Base-by-base conservation (phyloP, 108 stramenopile species). In the Cyclotella baltica region DNA sequence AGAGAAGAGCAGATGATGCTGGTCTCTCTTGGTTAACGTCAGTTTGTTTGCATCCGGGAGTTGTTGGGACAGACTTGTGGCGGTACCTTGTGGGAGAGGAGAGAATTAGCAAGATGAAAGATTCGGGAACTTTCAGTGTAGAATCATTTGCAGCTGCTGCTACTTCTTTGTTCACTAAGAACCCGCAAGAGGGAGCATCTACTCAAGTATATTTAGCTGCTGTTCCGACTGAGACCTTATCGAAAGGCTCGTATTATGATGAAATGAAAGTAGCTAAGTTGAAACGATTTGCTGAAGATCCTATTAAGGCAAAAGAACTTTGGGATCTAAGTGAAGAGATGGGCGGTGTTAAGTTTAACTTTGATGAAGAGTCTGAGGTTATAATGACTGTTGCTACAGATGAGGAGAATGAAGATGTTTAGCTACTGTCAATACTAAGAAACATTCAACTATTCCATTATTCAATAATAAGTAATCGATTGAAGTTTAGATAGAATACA, bases 141-240 rank as follows among this genome's bases (percentile, higher is more conserved):
- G 88, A 87, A 22, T 71, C 55, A 8, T 23, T 90, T 3, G 30
- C 79, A 4, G 53, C 80, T 13, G 75, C 62, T 36, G 64, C 81
- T 5, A 10, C 79, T 4, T 67, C 75, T 43, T 56, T 80, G 4
- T 84, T 88, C 50, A 73, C 80, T 0, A 85, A 85, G 53, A 89
- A 89, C 22, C 78, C 85, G 2, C 72, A 70, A 40, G 74, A 86
- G 28, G 92, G 92, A 34, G 92, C 92, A 2, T 75, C 85, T 22
- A 93, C 88, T 4, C 92, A 93, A 56, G 72, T 93, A 20, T 93
- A 70, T 59, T 58, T 93, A 55, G 89, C 92, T 11, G 78, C 82
- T 53, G 70, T 34, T 25, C 19, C 40, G 19, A 77, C 27, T 27
- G 72, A 72, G 4, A 77, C 78, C 52, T 76, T 75, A 37, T 75